Evolutionary conservation across 768 basidiomycete species (phyloP).

Genomic region (Paxillus involutus): DNA sequence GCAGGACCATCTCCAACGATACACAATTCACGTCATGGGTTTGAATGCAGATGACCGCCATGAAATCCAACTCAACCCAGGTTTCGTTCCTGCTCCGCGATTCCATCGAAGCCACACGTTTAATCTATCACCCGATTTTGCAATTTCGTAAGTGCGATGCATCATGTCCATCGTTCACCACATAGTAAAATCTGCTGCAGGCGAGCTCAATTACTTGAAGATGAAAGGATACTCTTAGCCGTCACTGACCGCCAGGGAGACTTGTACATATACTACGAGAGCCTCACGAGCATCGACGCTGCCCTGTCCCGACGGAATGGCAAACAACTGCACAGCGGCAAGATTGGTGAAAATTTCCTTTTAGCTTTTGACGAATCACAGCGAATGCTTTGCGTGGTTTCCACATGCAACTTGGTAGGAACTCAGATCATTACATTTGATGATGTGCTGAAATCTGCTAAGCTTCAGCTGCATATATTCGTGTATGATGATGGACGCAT

Average conservation of each 20-base stretch:
- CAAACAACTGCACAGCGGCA: slow-evolving; percentile 36
- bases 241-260: slow-evolving; percentile 28
- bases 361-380: slow-evolving; percentile 48
- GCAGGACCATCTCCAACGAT: not conserved
- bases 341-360: slow-evolving; percentile 37
- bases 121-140: not conserved
- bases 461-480: slow-evolving; percentile 46
- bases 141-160: not conserved
- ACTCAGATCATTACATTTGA: not conserved
- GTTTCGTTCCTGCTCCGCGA: slow-evolving; percentile 2
- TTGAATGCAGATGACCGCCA: not conserved
- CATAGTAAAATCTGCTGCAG: slow-evolving; percentile 12
- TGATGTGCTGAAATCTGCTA: not conserved
- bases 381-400: slow-evolving; percentile 42
- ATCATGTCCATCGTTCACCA: not conserved
- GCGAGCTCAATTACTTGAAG: slow-evolving; percentile 36
- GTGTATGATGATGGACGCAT: slow-evolving; percentile 45
- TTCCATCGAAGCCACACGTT: not conserved
- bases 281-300: slow-evolving; percentile 22
- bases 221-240: slow-evolving; percentile 37
- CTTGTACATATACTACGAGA: slow-evolving; percentile 37
- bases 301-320: slow-evolving; percentile 25
- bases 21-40: slow-evolving; percentile 7
- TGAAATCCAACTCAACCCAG: slow-evolving; percentile 6
- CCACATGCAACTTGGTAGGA: slow-evolving; percentile 33